Evolutionary conservation across 257 asterid species (phyloP).

Genomic region (Oldenlandia corymbosa): DNA sequence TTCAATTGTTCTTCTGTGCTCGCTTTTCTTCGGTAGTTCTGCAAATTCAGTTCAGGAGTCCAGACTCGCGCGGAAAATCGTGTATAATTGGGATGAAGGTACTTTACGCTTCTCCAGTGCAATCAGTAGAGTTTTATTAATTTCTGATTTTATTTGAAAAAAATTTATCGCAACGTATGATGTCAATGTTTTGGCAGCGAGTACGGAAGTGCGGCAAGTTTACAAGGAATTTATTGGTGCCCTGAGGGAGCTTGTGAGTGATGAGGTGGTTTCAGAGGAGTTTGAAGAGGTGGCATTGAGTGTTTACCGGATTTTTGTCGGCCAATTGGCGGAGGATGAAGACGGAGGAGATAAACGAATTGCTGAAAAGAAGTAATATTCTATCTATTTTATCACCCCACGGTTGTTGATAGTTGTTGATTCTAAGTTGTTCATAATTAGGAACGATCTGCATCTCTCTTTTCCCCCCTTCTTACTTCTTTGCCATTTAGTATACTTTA

Average conservation of each 20-base stretch:
- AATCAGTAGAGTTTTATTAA: background rate
- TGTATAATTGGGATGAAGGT: conserved; percentile 84
- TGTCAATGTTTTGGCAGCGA: conserved; percentile 74
- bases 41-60: conserved; percentile 57
- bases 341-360: conserved; percentile 37
- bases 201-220: conserved; percentile 59
- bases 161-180: too few species aligned
- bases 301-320: conserved; percentile 49
- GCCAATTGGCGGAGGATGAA: conserved; percentile 37
- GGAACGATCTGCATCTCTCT: too few species aligned
- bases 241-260: conserved; percentile 75
- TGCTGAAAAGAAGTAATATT: conserved; percentile 46
- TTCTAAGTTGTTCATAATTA: too few species aligned
- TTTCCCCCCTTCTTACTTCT: too few species aligned
- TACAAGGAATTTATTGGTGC: conserved; percentile 69
- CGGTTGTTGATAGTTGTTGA: background rate
- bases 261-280: conserved; percentile 81
- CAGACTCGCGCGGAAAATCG: conserved; percentile 67
- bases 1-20: background rate
- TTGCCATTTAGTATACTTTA: too few species aligned
- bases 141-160: background rate
- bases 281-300: conserved; percentile 76
- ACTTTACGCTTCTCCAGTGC: background rate
- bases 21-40: conserved; percentile 33
- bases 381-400: background rate